A percentile compares a stretch with the other conserved stretches of the same genome.
phyloP scores from a whole-genome alignment of 2,329 filamentous ascomycete genomes.

The Diaporthe ampelina region DNA sequence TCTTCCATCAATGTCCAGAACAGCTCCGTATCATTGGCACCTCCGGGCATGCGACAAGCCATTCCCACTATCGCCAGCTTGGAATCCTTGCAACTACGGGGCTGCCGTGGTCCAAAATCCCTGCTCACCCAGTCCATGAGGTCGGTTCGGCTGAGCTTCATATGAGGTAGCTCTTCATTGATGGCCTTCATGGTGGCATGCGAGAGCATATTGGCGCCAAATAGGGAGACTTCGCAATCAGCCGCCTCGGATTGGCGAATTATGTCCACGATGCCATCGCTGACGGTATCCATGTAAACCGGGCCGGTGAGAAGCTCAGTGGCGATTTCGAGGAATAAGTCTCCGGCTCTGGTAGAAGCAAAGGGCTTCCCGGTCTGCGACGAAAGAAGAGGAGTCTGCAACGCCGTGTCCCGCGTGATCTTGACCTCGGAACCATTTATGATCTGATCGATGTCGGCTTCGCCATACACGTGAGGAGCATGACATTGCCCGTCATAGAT shows the following conservation, averaged over 20 bases:
- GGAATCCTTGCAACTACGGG: slow-evolving; percentile 53
- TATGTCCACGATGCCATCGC: background rate
- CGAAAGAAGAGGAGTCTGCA: background rate
- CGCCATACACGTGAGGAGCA: background rate
- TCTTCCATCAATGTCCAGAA: slow-evolving; percentile 59
- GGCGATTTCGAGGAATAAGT: background rate
- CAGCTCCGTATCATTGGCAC: slow-evolving; percentile 52
- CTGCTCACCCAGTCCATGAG: background rate
- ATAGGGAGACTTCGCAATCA: background rate
- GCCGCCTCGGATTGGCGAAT: background rate
- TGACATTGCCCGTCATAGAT: background rate
- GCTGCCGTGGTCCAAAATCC: background rate
- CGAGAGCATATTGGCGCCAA: background rate
- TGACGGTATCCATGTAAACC: background rate
- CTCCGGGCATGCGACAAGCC: slow-evolving; percentile 54
- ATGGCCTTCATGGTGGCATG: background rate
- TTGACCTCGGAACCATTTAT: background rate
- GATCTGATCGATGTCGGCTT: background rate
- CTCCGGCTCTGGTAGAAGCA: background rate
- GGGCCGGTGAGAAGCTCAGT: background rate
- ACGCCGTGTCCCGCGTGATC: background rate
- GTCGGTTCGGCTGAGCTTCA: background rate
- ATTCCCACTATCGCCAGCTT: slow-evolving; percentile 90
- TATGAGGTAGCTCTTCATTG: background rate
- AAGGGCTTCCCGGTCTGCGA: background rate